phyloP scores from a whole-genome alignment of 2,329 filamentous ascomycete genomes.

The Cladosporium sp. region DNA sequence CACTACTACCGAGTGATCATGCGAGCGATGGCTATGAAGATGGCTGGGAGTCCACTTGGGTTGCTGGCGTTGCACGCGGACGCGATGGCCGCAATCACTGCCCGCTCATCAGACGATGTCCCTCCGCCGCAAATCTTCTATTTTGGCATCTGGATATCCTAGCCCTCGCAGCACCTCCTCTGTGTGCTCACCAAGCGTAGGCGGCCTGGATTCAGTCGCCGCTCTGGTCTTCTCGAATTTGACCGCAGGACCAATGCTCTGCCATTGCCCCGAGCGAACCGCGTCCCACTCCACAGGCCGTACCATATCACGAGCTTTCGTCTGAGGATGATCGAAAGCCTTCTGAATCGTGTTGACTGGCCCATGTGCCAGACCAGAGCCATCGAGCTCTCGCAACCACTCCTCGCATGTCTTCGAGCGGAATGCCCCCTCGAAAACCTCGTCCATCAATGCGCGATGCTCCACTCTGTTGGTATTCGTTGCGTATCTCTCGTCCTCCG shows the following conservation, averaged over 20 bases:
- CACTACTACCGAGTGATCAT: no score
- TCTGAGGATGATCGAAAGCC: slow-evolving; percentile 41
- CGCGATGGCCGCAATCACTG: no score
- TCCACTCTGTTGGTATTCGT: slow-evolving; percentile 28
- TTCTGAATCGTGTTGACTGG: slow-evolving; percentile 42
- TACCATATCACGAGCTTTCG: slow-evolving; percentile 28
- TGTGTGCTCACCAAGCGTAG: slow-evolving; percentile 24
- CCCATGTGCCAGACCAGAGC: slow-evolving; percentile 41
- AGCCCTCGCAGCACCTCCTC: slow-evolving; percentile 19
- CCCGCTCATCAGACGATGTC: slow-evolving; percentile 12
- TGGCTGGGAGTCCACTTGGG: no score
- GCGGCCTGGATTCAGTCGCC: slow-evolving; percentile 19
- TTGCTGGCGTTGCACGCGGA: no score
- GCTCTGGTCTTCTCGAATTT: slow-evolving; percentile 25
- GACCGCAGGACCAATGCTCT: slow-evolving; percentile 22
- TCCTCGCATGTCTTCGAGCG: slow-evolving; percentile 33
- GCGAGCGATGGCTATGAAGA: no score
- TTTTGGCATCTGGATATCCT: slow-evolving; percentile 13
- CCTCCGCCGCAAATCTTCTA: slow-evolving; percentile 15
- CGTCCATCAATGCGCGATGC: slow-evolving; percentile 29
- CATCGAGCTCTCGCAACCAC: slow-evolving; percentile 37
- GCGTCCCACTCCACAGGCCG: slow-evolving; percentile 17
- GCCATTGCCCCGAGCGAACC: slow-evolving; percentile 20
- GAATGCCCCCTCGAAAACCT: slow-evolving; percentile 32
- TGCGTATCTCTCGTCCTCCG: slow-evolving; percentile 25